phyloP scores from a whole-genome alignment of 78 protist genomes.

The Dictyostelium purpureum region DNA sequence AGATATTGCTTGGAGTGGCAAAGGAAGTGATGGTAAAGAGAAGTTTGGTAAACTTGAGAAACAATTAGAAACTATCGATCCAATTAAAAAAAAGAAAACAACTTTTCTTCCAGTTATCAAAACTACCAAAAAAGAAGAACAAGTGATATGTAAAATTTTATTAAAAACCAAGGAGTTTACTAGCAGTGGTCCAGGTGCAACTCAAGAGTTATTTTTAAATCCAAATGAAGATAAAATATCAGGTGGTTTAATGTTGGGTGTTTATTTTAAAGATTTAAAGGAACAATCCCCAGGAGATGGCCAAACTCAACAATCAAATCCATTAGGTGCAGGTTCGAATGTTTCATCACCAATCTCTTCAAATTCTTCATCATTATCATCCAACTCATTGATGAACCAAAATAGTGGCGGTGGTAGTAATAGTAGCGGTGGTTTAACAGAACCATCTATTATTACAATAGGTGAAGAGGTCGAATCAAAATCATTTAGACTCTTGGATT shows the following conservation, averaged over 20 bases:
- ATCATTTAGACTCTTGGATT: constrained; percentile 52
- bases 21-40: neutral
- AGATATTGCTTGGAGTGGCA: constrained; percentile 55
- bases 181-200: neutral
- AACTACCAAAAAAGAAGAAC: constrained; percentile 34
- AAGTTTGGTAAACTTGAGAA: constrained; percentile 43
- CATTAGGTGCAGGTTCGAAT: neutral
- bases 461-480: constrained; percentile 66
- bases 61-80: constrained; percentile 17
- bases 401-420: neutral
- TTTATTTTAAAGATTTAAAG: neutral
- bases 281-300: neutral
- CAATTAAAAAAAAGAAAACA: constrained; percentile 59
- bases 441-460: constrained; percentile 29
- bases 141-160: constrained; percentile 20
- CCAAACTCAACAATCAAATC: no score
- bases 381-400: neutral
- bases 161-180: constrained; percentile 42
- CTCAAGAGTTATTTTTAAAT: constrained; percentile 35
- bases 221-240: constrained; percentile 50
- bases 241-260: constrained; percentile 65
- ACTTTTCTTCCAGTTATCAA: neutral
- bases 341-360: neutral
- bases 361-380: neutral
- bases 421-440: neutral